A percentile compares a stretch with the other conserved stretches of the same genome.
phyloP scores from a whole-genome alignment of 768 basidiomycete genomes.

The Boletus reticuloceps region DNA sequence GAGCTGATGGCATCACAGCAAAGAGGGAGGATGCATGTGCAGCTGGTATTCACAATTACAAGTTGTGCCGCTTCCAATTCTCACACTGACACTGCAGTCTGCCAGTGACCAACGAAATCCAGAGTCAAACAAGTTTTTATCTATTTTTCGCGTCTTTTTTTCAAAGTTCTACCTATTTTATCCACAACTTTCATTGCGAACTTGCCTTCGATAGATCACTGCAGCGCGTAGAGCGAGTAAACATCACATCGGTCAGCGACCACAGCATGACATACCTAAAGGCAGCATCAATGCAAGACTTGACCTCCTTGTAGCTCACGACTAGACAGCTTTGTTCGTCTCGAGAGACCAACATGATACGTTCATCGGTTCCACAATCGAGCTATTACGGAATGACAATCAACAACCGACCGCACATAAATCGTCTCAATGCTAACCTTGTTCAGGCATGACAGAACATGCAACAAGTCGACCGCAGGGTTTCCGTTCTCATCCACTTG shows the following conservation, averaged over 20 bases:
- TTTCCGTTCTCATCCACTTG: slow-evolving; percentile 90
- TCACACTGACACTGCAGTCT: slow-evolving; percentile 8
- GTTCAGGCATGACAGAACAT: slow-evolving; percentile 90
- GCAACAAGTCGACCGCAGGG: slow-evolving; percentile 85
- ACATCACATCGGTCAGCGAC: neutral
- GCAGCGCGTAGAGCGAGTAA: neutral
- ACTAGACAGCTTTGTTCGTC: slow-evolving; percentile 97
- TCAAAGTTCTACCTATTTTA: slow-evolving; percentile 70
- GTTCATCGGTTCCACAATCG: slow-evolving; percentile 91
- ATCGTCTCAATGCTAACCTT: slow-evolving; percentile 54
- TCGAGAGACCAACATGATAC: slow-evolving; percentile 89
- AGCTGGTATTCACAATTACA: neutral
- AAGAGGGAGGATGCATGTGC: neutral
- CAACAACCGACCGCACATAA: neutral
- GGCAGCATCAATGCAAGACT: slow-evolving; percentile 77
- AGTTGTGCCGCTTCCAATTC: neutral
- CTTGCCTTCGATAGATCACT: slow-evolving; percentile 45
- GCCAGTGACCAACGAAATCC: no score
- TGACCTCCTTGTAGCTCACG: slow-evolving; percentile 91
- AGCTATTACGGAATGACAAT: slow-evolving; percentile 46
- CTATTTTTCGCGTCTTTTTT: slow-evolving; percentile 59
- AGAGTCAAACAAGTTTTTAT: slow-evolving; percentile 31
- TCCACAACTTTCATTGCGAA: no score
- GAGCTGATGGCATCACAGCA: slow-evolving; percentile 17
- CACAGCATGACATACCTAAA: slow-evolving; percentile 58